A percentile compares a stretch with the other conserved stretches of the same genome.
Conservation (phyloP, 192 early-diverging fungal species). For the Diversispora eburnea region DNA sequence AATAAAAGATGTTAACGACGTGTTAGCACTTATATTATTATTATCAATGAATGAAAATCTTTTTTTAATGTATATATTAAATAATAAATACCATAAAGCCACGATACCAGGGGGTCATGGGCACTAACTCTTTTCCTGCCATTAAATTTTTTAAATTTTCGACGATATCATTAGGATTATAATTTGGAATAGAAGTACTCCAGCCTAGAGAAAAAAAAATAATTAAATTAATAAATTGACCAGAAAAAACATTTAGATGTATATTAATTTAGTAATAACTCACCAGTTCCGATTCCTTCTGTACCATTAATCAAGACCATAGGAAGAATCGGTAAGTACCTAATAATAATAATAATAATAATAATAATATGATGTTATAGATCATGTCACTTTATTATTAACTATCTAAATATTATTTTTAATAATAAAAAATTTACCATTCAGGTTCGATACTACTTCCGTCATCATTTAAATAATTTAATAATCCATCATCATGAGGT, state of each 20-base stretch:
- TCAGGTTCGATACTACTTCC: constrained; percentile 88
- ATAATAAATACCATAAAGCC: constrained; percentile 55
- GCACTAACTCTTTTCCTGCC: constrained; percentile 60
- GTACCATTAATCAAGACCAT: constrained; percentile 93
- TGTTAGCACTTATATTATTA: too few relatives aligned
- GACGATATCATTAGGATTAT: constrained; percentile 86
- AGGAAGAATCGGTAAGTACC: constrained; percentile 75
- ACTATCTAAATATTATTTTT: too few relatives aligned
- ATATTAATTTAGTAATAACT: too few relatives aligned
- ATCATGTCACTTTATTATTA: too few relatives aligned
- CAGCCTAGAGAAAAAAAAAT: constrained; percentile 39
- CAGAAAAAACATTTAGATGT: too few relatives aligned
- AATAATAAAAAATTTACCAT: constrained; percentile 54
- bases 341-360: too few relatives aligned
- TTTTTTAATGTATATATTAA: too few relatives aligned
- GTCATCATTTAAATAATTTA: constrained; percentile 85
- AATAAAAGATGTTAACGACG: too few relatives aligned
- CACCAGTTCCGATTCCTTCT: constrained; percentile 87
- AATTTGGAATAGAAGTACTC: constrained; percentile 79
- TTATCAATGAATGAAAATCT: too few relatives aligned
- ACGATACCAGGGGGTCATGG: constrained; percentile 92
- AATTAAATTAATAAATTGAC: too few relatives aligned
- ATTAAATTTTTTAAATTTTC: constrained; percentile 79
- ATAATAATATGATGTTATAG: too few relatives aligned
- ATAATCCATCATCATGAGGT: constrained; percentile 75